Conservation (phyloP, 306 rosid species). For the Begonia peltatifolia region DNA sequence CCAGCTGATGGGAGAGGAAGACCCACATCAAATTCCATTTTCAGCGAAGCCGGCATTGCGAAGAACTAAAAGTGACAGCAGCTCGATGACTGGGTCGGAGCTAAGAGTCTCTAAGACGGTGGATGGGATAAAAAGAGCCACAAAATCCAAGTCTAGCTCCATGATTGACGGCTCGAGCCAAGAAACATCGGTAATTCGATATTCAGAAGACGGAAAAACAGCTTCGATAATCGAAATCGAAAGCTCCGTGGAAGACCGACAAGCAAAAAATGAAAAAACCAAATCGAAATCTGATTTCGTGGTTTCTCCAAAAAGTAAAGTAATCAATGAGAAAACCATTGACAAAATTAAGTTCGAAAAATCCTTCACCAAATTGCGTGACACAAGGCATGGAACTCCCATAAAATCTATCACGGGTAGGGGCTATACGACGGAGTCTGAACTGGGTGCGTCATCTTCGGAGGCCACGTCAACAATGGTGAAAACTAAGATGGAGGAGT, state of each 20-base stretch:
- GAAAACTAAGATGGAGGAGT: constrained; percentile 19
- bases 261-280: constrained; percentile 3
- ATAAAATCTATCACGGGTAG: constrained; percentile 21
- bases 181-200: too few relatives aligned
- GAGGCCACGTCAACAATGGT: constrained; percentile 72
- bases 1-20: constrained; percentile 62
- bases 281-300: background rate
- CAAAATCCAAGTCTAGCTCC: constrained; percentile 26
- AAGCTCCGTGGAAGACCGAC: constrained; percentile 3
- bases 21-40: constrained; percentile 12
- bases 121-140: constrained; percentile 4
- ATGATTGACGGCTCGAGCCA: constrained; percentile 13
- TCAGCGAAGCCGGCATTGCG: constrained; percentile 23
- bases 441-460: constrained; percentile 84
- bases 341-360: constrained; percentile 4
- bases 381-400: constrained; percentile 41
- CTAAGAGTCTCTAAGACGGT: constrained; percentile 15
- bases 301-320: background rate
- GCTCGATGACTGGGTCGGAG: constrained; percentile 56
- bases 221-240: constrained; percentile 2
- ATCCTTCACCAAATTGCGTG: constrained; percentile 1
- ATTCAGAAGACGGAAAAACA: constrained; percentile 9
- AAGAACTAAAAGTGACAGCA: constrained; percentile 57
- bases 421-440: constrained; percentile 48
- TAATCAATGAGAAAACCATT: background rate